Percentiles rank a stretch among this genome's conserved stretches.
These are phyloP conservation scores for Periconia macrospinosa DNA, from an alignment of 2,329 filamentous ascomycete species.

Conservation along the genomic window DNA sequence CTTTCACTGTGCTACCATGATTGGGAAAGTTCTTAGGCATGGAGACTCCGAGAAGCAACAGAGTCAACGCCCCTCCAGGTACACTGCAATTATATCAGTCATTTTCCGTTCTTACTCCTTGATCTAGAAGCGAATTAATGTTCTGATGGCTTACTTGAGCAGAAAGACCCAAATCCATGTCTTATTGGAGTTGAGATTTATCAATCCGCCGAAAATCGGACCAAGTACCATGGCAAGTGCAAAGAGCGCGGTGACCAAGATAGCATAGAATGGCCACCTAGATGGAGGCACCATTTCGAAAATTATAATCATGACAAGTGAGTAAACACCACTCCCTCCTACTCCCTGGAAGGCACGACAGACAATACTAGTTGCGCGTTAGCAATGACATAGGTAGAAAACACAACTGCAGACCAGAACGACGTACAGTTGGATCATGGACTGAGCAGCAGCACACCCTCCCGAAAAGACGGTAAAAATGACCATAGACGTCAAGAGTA, in stretches of 20 bases:
- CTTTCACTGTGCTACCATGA: background rate
- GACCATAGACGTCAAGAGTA: conserved; percentile 6
- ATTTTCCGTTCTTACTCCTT: no score
- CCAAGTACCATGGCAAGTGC: conserved; percentile 32
- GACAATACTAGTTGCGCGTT: no score
- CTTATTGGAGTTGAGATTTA: conserved; percentile 34
- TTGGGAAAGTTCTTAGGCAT: background rate
- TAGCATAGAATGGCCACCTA: background rate
- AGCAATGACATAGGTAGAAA: no score
- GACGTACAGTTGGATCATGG: conserved; percentile 4
- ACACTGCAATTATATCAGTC: background rate
- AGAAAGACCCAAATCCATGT: conserved; percentile 39
- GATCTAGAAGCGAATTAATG: background rate
- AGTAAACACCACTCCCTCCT: background rate
- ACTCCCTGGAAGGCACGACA: conserved; percentile 1
- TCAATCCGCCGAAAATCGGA: conserved; percentile 42
- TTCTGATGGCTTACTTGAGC: background rate
- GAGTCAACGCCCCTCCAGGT: background rate
- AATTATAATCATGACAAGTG: background rate
- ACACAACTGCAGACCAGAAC: no score
- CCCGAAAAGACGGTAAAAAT: conserved; percentile 32
- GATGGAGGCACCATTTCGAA: background rate
- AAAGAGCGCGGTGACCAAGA: background rate
- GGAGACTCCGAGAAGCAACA: background rate
- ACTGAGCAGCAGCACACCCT: conserved; percentile 34